Evolutionary conservation across 306 rosid species (phyloP), one percentile per base, ranked within the genome.

Genomic region (Neltuma alba): DNA sequence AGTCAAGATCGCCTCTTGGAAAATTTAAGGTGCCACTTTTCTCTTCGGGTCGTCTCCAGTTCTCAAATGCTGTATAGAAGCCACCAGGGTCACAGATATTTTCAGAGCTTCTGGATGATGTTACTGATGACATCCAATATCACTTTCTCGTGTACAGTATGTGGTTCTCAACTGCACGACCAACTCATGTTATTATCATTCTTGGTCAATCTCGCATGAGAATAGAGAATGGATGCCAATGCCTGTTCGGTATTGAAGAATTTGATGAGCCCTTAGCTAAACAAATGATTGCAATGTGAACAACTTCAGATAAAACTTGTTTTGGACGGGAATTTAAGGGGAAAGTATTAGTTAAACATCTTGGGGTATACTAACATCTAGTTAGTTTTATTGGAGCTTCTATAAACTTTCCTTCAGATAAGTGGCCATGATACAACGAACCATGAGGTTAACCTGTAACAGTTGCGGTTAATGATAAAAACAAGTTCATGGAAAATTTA

Each of bases 221-320:
- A 74, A 74, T 65, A 48, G 81, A 65, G 44, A 41, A 18, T 33
- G 78, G 78, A 79, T 72, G 28, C 36, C 66, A 68, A 61, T 28
- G 28, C 57, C 61, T 52, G 69, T 36, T 79, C 5, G 47, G 16
- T 16, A 5, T 37, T 47, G 54, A 37, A 67, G 65, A 50, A 61
- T 52, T 37, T 45, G 21, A 31, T 13, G 66, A 73, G 57, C 65
- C 40, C 7, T 50, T 34, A 8, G 61, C 70, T 54, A 25, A 75
- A 65, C 36, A 40, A 82, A 60, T 58, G 76, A 66, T 71, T 82
- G 20, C 54, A 54, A 62, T 44, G 62, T 79, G 33, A 11, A 44
- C 68, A 70, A 57, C 42, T 78, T 34, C 47, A 12, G 73, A 57
- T 66, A 45, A 30, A 28, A 18, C 28, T 21, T 70, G 15, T 78